These are phyloP conservation scores for Penicillium psychrofluorescens DNA, from an alignment of 495 filamentous ascomycete genomes.

Conservation along the genomic window DNA sequence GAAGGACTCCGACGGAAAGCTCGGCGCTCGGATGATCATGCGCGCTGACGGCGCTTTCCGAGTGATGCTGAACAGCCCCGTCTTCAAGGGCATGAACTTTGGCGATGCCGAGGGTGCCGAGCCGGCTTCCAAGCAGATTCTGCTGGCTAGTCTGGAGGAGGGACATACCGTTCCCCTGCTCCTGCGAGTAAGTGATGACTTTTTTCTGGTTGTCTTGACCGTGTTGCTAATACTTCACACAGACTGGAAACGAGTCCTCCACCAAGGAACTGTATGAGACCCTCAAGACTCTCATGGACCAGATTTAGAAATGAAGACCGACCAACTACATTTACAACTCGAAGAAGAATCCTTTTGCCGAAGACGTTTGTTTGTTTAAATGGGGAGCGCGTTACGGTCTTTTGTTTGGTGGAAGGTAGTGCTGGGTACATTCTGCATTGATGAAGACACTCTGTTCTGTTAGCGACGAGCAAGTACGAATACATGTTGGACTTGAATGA, in stretches of 20 bases:
- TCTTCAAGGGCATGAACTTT: conserved; percentile 67
- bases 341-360: too few species aligned
- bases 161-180: conserved; percentile 53
- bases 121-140: conserved; percentile 44
- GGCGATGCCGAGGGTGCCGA: conserved; percentile 49
- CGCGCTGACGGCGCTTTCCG: conserved; percentile 75
- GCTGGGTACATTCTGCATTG: too few species aligned
- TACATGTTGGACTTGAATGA: too few species aligned
- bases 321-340: too few species aligned
- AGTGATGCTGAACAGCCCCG: conserved; percentile 77
- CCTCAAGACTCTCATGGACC: not conserved
- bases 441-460: too few species aligned
- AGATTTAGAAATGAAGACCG: not conserved
- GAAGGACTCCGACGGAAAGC: conserved; percentile 43
- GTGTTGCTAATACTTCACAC: conserved; percentile 4
- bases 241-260: conserved; percentile 37
- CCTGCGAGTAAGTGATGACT: conserved; percentile 55
- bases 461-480: too few species aligned
- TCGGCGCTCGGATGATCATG: conserved; percentile 69
- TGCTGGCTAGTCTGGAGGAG: conserved; percentile 56
- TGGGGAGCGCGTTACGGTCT: too few species aligned
- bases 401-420: too few species aligned
- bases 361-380: too few species aligned
- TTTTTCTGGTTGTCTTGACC: not conserved
- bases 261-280: conserved; percentile 24